Percentiles rank a stretch among this genome's conserved stretches.
Conservation (phyloP, 2,329 filamentous ascomycete genomes). For the Colletotrichum spaethianum region DNA sequence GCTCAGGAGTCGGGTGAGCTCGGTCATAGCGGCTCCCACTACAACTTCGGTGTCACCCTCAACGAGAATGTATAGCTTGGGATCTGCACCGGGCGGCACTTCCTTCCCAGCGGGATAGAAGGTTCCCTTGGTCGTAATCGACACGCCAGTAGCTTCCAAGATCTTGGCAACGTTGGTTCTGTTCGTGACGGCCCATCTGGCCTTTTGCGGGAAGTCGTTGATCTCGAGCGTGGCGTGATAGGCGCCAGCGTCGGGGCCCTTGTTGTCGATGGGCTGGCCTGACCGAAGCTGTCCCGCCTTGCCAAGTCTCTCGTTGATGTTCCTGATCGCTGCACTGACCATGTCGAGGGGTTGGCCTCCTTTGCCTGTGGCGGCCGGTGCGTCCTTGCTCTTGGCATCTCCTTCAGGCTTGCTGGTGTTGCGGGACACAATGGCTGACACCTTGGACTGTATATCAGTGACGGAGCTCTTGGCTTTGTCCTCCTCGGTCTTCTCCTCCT, state of each 20-base stretch:
- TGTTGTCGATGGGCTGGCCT: constrained; percentile 97
- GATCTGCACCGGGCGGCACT: constrained; percentile 79
- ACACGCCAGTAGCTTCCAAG: constrained; percentile 92
- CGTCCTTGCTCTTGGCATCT: constrained; percentile 52
- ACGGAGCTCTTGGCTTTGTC: constrained; percentile 79
- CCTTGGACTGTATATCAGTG: constrained; percentile 74
- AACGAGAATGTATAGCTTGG: constrained; percentile 98
- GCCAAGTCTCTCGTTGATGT: constrained; percentile 91
- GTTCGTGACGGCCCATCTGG: constrained; percentile 98
- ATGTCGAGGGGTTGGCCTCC: constrained; percentile 79
- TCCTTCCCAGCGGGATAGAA: constrained; percentile 90
- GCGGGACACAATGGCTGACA: constrained; percentile 69
- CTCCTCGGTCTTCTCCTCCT: constrained; percentile 80
- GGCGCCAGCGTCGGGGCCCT: constrained; percentile 94
- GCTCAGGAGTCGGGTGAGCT: constrained; percentile 88
- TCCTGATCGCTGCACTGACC: constrained; percentile 90
- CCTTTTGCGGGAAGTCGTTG: constrained; percentile 99
- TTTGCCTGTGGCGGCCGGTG: constrained; percentile 67
- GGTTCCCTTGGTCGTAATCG: constrained; percentile 96
- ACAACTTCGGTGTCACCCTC: constrained; percentile 96
- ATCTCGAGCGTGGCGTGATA: constrained; percentile 98
- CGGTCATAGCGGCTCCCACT: constrained; percentile 90
- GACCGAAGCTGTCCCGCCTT: constrained; percentile 91
- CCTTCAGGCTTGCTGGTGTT: constrained; percentile 63
- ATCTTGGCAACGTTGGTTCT: constrained; percentile 99